A percentile compares a stretch with the other conserved stretches of the same genome.
phyloP scores from a whole-genome alignment of 2,329 filamentous ascomycete genomes.

The Alternaria triticimaculans region DNA sequence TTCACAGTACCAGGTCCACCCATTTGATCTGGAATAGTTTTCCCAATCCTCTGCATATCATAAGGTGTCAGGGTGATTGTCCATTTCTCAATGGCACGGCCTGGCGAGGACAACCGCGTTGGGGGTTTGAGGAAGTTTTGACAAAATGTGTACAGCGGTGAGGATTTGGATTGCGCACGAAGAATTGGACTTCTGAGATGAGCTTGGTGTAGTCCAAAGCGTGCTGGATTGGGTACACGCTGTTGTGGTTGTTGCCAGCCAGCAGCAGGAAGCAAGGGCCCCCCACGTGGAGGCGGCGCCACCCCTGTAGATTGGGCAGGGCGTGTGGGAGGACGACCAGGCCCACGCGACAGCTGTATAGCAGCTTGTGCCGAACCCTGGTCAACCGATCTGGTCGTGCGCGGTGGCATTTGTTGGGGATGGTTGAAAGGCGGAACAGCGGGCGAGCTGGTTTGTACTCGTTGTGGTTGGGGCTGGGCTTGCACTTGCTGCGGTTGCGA shows the following conservation, averaged over 20 bases:
- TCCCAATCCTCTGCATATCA: constrained; percentile 48
- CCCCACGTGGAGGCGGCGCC: neutral
- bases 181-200: constrained; percentile 62
- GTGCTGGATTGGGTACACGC: constrained; percentile 53
- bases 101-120: constrained; percentile 39
- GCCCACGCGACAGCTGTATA: constrained; percentile 9
- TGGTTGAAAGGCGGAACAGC: neutral
- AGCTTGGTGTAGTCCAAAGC: constrained; percentile 64
- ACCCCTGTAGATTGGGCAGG: neutral
- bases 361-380: constrained; percentile 6
- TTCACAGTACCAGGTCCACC: constrained; percentile 39
- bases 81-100: constrained; percentile 52
- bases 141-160: constrained; percentile 63
- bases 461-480: neutral
- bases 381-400: neutral
- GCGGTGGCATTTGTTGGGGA: neutral
- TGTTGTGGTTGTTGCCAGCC: constrained; percentile 46
- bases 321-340: neutral
- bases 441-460: neutral
- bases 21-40: constrained; percentile 28
- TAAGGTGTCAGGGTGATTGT: constrained; percentile 56
- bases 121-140: constrained; percentile 61
- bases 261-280: constrained; percentile 46
- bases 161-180: constrained; percentile 23
- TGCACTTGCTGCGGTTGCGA: neutral